Base-by-base conservation (phyloP, 1,284 basidiomycete species). In the Tilletiaria anomala region DNA sequence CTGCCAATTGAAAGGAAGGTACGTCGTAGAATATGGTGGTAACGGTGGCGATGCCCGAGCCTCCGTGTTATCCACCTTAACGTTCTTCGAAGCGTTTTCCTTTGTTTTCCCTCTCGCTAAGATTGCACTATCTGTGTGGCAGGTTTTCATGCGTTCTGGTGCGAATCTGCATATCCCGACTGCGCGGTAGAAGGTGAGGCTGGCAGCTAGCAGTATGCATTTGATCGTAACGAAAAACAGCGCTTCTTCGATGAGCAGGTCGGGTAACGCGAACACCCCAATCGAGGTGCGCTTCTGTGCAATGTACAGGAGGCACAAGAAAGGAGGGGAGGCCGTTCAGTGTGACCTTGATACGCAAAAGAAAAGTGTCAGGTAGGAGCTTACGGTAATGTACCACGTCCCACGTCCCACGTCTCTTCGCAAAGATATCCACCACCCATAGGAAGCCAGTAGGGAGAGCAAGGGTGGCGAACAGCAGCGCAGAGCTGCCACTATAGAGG, bases 171-270 rank as follows among this genome's bases (percentile, higher is more conserved):
- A 48, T 37, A 61, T 53, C 36, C 54, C 56, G 11, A 55, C 49
- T 36, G 51, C 53, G 21, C 57, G 53, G 42, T 64, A 59, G 37
- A 64, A 60, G 3, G 59, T 50, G 42, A 56, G 58, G 40, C 51
- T 58, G 8, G 59, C 61, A 36, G 48, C 50, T 23, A 62, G 47
- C 6, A 64, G 51, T 31, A 64, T 49, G 26, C 53, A 26, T 41
- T 64, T 64, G 36, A 59, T 64, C 33, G 58, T 53, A n/a, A 56
- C 32, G 48, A 64, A 64, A 48, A 64, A 64, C 32, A 53, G 35
- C 40, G 52, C 51, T 40, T 64, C 61, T 38, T 64, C 61, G n/a
- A 64, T 43, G 4, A 59, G 61, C 29, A 64, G 40, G 32, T 62
- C 56, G 8, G 53, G 51, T 20, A 54, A 38, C 8, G 57, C 51